Evolutionary conservation across 139 green algal species (phyloP), one percentile per base, ranked within the genome.

Genomic region (Coccomyxa sp.): DNA sequence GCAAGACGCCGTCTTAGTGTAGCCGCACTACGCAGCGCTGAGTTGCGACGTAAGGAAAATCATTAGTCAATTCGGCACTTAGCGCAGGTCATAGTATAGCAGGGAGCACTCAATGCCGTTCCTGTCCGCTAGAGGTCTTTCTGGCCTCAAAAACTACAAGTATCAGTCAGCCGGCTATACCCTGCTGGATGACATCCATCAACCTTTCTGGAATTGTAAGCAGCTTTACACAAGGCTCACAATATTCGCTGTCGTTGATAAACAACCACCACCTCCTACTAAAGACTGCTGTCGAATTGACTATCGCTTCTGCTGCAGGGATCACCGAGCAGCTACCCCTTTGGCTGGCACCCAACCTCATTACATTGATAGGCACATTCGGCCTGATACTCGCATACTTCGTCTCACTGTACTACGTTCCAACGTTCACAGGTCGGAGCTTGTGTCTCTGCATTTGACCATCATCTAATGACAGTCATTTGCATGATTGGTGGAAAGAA

Each of bases 261-360:
- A n/a, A n/a, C n/a, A n/a, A n/a, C n/a, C n/a, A n/a, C n/a, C n/a
- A n/a, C n/a, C n/a, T n/a, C n/a, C n/a, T n/a, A n/a, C n/a, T n/a
- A n/a, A n/a, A n/a, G n/a, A n/a, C n/a, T n/a, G n/a, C n/a, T n/a
- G n/a, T n/a, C n/a, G n/a, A n/a, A n/a, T n/a, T n/a, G n/a, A n/a
- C n/a, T n/a, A n/a, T n/a, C n/a, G n/a, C n/a, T n/a, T n/a, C n/a
- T n/a, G 27, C 40, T 41, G 39, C 79, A 90, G 86, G 86, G 77
- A 36, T 86, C 34, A 80, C 79, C 0, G 77, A 88, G 37, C 74
- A 85, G 37, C 79, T 97, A 54, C 94, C 94, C 0, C 70, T 86
- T 29, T 98, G 95, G 95, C 75, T 98, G 72, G 95, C 95, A 8
- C 95, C 95, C 14, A 98, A 98, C 84, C 78, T 98, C 0, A 98